Evolutionary conservation across 345 rosid genomes (phyloP), one percentile per base, ranked within the genome.

Genomic region (Diplotaxis tenuifolia): DNA sequence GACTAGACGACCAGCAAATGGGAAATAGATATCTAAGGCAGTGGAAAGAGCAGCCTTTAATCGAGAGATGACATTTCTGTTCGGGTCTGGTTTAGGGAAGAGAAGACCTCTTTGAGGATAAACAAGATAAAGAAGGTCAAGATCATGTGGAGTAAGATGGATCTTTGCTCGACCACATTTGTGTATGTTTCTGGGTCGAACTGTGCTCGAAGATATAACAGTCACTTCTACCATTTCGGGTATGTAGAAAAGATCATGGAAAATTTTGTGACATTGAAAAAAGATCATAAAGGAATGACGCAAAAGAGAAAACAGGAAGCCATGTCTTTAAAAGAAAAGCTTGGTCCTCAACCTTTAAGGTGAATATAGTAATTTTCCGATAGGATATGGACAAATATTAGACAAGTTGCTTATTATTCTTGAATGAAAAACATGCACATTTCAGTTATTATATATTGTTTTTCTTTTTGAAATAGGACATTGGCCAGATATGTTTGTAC

Each of bases 91-190:
- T 72, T 67, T 78, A 15, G n/a, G 65, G 65, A 72, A 78, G 27
- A 78, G 45, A 66, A 72, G 81, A 22, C 78, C 81, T 72, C 78
- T 78, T 29, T 67, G 78, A 22, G 77, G 38, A 42, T 78, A 72
- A 29, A 16, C 52, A 38, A 61, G 28, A 38, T 20, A 18, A 50
- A 78, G 70, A 67, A 62, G 61, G 49, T 29, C 32, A 56, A 78
- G 78, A 54, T 78, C 70, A 63, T 36, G 64, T 14, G 78, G 78
- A 73, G 70, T 68, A 19, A 78, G 78, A 54, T 78, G 70, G 22
- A 78, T 73, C 34, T 68, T 72, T 45, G 19, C 0, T 0, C 34
- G 34, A 67, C 19, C n/a, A 0, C 36, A 14, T 20, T 38, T 18
- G 7, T 3, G 3, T 18, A 16, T 75, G 28, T 68, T 40, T 27